These are phyloP conservation scores for Kodamaea laetipori DNA, from an alignment of 805 yeast species.

Conservation along the genomic window DNA sequence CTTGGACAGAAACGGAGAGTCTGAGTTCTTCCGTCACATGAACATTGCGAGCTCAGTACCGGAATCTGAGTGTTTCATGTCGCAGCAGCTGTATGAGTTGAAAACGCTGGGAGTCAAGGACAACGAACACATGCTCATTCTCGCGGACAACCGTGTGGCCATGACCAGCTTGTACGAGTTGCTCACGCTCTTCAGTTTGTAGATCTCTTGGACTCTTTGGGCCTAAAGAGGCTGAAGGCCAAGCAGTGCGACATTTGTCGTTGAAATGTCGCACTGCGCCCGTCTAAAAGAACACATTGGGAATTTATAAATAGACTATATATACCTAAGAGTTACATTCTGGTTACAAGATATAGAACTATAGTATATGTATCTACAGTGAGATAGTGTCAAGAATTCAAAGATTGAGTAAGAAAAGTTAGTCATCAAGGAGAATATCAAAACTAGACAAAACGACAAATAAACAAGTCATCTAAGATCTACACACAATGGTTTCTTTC, in stretches of 20 bases:
- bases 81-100: conserved; percentile 12
- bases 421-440: neutral
- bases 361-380: too few relatives aligned
- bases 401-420: neutral
- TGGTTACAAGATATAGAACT: too few relatives aligned
- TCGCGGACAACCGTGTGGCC: conserved; percentile 38
- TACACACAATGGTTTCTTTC: conserved; percentile 12
- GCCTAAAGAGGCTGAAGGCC: neutral
- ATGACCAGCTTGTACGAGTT: conserved; percentile 24
- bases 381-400: neutral
- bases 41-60: conserved; percentile 3
- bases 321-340: too few relatives aligned
- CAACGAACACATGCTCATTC: conserved; percentile 23
- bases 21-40: conserved; percentile 19
- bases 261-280: too few relatives aligned
- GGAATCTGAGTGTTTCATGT: conserved; percentile 14
- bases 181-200: conserved; percentile 8
- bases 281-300: too few relatives aligned
- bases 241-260: too few relatives aligned
- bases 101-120: conserved; percentile 11
- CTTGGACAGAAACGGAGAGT: conserved; percentile 44
- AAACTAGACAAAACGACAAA: too few relatives aligned
- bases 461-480: too few relatives aligned
- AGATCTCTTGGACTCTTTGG: neutral
- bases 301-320: too few relatives aligned